phyloP scores from a whole-genome alignment of 768 basidiomycete genomes.

The Podaxis pistillaris region DNA sequence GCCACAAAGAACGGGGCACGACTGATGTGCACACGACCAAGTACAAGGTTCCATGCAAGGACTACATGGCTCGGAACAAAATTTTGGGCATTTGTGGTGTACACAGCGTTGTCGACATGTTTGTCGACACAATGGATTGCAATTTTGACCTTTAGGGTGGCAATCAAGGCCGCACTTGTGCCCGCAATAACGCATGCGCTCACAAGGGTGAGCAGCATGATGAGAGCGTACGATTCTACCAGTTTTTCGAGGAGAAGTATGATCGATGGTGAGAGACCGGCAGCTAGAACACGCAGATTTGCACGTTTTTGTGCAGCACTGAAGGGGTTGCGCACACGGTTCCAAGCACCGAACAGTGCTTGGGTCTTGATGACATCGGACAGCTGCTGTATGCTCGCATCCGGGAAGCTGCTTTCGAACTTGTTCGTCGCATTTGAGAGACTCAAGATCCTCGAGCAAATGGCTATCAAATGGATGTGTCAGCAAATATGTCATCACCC shows the following conservation, averaged over 20 bases:
- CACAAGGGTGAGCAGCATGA: conserved; percentile 42
- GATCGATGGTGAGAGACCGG: too few species aligned
- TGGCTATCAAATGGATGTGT: conserved; percentile 32
- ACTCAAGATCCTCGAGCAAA: conserved; percentile 40
- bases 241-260: too few species aligned
- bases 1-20: conserved; percentile 64
- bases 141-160: conserved; percentile 43
- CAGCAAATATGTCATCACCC: neutral
- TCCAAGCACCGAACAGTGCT: conserved; percentile 35
- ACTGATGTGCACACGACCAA: conserved; percentile 56
- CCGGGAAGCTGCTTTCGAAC: conserved; percentile 43
- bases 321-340: conserved; percentile 42
- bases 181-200: conserved; percentile 51
- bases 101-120: conserved; percentile 52
- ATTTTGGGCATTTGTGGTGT: conserved; percentile 13
- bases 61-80: conserved; percentile 54
- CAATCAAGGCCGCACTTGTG: conserved; percentile 53
- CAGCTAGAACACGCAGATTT: too few species aligned
- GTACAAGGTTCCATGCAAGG: conserved; percentile 63
- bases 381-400: conserved; percentile 52
- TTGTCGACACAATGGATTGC: conserved; percentile 43
- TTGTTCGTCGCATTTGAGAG: neutral
- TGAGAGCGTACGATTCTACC: too few species aligned
- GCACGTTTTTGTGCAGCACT: conserved; percentile 40
- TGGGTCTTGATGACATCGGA: conserved; percentile 49